These are phyloP conservation scores for Phaeotremella skinneri DNA, from an alignment of 768 basidiomycete species.

Conservation along the genomic window DNA sequence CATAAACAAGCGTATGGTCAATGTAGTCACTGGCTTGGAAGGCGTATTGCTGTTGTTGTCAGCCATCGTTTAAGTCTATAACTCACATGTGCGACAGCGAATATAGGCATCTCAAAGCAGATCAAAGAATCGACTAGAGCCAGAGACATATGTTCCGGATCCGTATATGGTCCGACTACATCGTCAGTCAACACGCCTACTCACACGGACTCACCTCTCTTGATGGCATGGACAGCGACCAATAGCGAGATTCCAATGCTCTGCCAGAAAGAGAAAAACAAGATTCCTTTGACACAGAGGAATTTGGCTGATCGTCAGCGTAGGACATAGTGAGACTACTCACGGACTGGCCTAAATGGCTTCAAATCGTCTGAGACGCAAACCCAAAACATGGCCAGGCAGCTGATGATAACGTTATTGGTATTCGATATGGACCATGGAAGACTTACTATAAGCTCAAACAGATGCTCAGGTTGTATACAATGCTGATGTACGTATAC, in stretches of 20 bases:
- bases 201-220: conserved; percentile 53
- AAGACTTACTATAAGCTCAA: conserved; percentile 60
- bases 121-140: conserved; percentile 87
- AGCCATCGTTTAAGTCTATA: neutral
- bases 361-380: conserved; percentile 83
- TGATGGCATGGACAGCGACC: conserved; percentile 77
- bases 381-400: conserved; percentile 95
- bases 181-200: conserved; percentile 2
- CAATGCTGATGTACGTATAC: conserved; percentile 83
- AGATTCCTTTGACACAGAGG: conserved; percentile 94
- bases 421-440: neutral
- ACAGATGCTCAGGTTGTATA: conserved; percentile 56
- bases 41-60: conserved; percentile 60
- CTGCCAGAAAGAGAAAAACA: conserved; percentile 99
- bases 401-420: conserved; percentile 51
- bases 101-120: conserved; percentile 96
- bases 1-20: conserved; percentile 61
- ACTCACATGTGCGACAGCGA: conserved; percentile 82
- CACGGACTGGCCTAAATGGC: conserved; percentile 61
- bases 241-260: conserved; percentile 78
- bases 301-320: conserved; percentile 69
- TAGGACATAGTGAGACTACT: conserved; percentile 18
- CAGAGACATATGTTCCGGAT: conserved; percentile 82
- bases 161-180: conserved; percentile 76
- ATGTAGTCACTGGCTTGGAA: conserved; percentile 89